Evolutionary conservation across 2,329 filamentous ascomycete species (phyloP), one percentile per base, ranked within the genome.

Genomic region (Lachnellula subtilissima): DNA sequence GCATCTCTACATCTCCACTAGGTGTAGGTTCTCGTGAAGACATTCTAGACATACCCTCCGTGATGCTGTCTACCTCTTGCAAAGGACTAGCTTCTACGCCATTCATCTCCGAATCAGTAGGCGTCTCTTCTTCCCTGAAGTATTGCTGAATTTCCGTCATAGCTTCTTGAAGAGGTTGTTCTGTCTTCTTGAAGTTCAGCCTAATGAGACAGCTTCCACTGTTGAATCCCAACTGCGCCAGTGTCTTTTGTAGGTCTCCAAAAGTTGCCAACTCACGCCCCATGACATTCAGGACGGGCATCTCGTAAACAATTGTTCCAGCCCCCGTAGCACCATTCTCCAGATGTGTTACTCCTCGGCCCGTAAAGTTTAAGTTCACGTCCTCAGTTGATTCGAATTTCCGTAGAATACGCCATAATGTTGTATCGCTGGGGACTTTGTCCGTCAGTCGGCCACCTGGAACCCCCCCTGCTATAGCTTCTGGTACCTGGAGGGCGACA

Each of bases 371-470:
- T 62, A 89, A 75, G 54, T 77, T 83, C 53, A 74, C 77, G 8
- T 79, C 80, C 55, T 78, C 77, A 49, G 78, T 84, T 61, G 87
- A 87, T 73, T 99, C 94, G 63, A 97, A 96, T 69, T 94, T 90
- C 57, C 94, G 87, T 55, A 99, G 71, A 28, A 97, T 78, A 64
- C 91, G 83, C 94, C 94, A 99, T 72, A 99, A 71, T 17, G 91
- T 89, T 37, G 90, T 89, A 62, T 90, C 88, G 71, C 89, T 96
- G 1, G 92, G 86, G 59, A 97, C 91, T 69, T 94, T 96, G 69
- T 94, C 86, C 54, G 85, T 83, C 42, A 96, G 74, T 32, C 91
- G 84, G 23, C 85, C 83, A 61, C 83, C 84, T 1, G 85, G 80
- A 19, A 81, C 78, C 49, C 80, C 77, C 46, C 76, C 77, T 19